phyloP scores from a whole-genome alignment of 768 basidiomycete species.

The Saitozyma sp. region DNA sequence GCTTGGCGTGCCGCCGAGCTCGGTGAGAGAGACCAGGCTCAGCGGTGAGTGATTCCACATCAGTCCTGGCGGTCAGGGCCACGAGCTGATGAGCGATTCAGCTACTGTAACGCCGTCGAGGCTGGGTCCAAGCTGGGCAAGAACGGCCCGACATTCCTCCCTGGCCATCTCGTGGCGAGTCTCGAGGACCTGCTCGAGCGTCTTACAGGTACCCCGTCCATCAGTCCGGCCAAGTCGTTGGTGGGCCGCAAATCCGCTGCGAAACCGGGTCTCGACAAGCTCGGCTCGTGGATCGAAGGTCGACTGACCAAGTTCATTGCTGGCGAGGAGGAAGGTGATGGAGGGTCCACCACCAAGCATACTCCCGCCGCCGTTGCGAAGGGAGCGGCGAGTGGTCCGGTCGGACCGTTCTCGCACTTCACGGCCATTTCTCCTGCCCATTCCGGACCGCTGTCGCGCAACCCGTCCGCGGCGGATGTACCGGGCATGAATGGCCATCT shows the following conservation, averaged over 20 bases:
- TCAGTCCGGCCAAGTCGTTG: constrained; percentile 55
- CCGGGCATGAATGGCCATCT: constrained; percentile 19
- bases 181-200: constrained; percentile 77
- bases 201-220: constrained; percentile 62
- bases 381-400: constrained; percentile 16
- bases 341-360: background rate
- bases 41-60: constrained; percentile 59
- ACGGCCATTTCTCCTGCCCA: constrained; percentile 77
- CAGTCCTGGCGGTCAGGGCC: background rate
- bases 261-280: constrained; percentile 86
- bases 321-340: constrained; percentile 64
- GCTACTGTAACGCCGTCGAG: constrained; percentile 88
- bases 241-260: constrained; percentile 56
- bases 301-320: constrained; percentile 92
- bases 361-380: constrained; percentile 48
- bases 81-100: constrained; percentile 47
- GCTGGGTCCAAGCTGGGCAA: constrained; percentile 59
- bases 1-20: constrained; percentile 75
- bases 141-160: constrained; percentile 62
- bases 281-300: constrained; percentile 89
- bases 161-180: constrained; percentile 68
- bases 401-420: constrained; percentile 89
- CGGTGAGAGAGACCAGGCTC: constrained; percentile 74
- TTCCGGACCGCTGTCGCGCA: constrained; percentile 36
- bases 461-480: constrained; percentile 38